Conservation (phyloP, 208 protist species). For the Trypanosomatidae sp. region DNA sequence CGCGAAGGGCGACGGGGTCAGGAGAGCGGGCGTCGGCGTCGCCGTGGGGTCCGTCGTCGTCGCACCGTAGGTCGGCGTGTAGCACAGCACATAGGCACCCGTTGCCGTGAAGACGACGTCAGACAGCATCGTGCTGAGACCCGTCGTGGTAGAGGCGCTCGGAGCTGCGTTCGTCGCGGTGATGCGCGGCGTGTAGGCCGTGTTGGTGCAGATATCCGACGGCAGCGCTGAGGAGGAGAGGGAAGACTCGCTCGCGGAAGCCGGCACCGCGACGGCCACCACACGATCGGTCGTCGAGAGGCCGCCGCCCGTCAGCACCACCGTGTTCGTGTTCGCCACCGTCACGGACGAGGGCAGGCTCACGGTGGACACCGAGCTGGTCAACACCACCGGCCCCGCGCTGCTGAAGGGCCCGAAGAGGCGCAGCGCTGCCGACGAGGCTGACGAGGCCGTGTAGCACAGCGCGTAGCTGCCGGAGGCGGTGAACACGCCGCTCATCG, state of each 20-base stretch:
- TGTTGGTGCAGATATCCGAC: constrained; percentile 75
- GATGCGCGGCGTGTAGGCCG: constrained; percentile 55
- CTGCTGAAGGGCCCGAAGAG: constrained; percentile 53
- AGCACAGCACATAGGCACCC: constrained; percentile 78
- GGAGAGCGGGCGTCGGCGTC: constrained; percentile 27
- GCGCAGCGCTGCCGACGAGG: constrained; percentile 13
- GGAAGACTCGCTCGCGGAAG: no score
- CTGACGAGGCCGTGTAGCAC: constrained; percentile 43
- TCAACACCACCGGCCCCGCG: constrained; percentile 55
- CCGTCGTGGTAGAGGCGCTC: constrained; percentile 10
- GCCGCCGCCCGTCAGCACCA: constrained; percentile 66
- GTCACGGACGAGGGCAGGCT: constrained; percentile 20
- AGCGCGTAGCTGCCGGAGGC: constrained; percentile 51
- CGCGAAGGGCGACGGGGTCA: constrained; percentile 51
- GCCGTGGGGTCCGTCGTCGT: constrained; percentile 8
- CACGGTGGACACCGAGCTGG: constrained; percentile 45
- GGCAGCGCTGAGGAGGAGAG: constrained; percentile 35
- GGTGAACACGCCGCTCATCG: constrained; percentile 9
- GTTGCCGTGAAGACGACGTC: constrained; percentile 41
- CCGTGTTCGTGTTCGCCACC: constrained; percentile 20
- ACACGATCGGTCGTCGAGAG: constrained; percentile 58
- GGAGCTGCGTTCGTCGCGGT: constrained; percentile 17
- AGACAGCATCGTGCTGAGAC: constrained; percentile 34
- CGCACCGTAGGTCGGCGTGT: constrained; percentile 33
- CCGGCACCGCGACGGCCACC: constrained; percentile 69